A percentile compares a stretch with the other conserved stretches of the same genome.
Conservation (phyloP, 2,329 filamentous ascomycete species). For the Penicillium sp. region DNA sequence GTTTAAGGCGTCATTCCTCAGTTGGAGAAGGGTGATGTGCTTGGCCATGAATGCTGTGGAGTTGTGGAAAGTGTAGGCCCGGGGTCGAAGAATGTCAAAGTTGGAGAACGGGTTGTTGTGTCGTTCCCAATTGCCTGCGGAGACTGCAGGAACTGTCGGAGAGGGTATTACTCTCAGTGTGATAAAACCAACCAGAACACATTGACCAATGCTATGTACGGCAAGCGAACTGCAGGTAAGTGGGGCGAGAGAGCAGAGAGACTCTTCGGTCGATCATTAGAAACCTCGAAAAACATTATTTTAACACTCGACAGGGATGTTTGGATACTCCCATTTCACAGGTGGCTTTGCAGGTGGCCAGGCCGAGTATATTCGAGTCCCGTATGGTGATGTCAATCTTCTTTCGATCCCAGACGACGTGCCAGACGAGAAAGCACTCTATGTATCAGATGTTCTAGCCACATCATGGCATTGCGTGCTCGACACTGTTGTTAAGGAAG, state of each 20-base stretch:
- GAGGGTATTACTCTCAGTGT: conserved; percentile 76
- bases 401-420: conserved; percentile 75
- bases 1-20: conserved; percentile 53
- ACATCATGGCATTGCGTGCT: conserved; percentile 82
- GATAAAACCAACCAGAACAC: conserved; percentile 76
- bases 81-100: conserved; percentile 53
- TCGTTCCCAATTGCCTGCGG: conserved; percentile 77
- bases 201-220: conserved; percentile 72
- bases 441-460: conserved; percentile 73
- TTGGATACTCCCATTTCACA: conserved; percentile 72
- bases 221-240: conserved; percentile 68
- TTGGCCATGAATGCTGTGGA: conserved; percentile 60
- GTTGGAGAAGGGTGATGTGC: conserved; percentile 63
- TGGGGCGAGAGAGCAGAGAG: background rate
- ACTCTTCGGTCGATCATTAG: background rate
- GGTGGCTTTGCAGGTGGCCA: conserved; percentile 86
- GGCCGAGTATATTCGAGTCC: conserved; percentile 81
- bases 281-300: background rate
- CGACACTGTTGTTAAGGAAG: conserved; percentile 75
- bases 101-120: conserved; percentile 72
- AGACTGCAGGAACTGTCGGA: conserved; percentile 71
- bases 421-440: conserved; percentile 81
- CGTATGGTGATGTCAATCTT: conserved; percentile 76
- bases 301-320: conserved; percentile 50
- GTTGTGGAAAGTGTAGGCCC: conserved; percentile 57